A percentile compares a stretch with the other conserved stretches of the same genome.
Evolutionary conservation across 169 alveolate genomes (phyloP).

Genomic region (Plasmodium reichenowi): DNA sequence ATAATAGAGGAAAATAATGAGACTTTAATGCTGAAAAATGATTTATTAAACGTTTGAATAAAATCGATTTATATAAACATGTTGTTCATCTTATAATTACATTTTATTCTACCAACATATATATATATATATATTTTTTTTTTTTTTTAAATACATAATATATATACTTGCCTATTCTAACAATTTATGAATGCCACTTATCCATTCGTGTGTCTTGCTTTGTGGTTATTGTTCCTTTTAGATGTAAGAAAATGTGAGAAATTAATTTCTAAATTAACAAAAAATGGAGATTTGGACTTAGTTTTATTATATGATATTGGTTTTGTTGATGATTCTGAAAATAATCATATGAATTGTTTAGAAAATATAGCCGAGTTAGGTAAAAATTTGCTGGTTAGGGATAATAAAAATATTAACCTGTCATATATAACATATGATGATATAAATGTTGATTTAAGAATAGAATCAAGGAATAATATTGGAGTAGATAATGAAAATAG

Average conservation of each 20-base stretch:
- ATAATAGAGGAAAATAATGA: too few relatives aligned
- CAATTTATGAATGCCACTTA: not conserved
- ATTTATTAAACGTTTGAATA: too few relatives aligned
- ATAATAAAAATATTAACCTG: conserved; percentile 2
- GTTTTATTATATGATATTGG: conserved; percentile 38
- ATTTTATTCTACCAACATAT: too few relatives aligned
- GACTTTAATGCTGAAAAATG: too few relatives aligned
- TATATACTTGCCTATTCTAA: not conserved
- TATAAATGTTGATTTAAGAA: conserved; percentile 12
- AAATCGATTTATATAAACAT: too few relatives aligned
- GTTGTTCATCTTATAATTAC: too few relatives aligned
- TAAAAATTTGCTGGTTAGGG: conserved; percentile 15
- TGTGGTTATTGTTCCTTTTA: too few relatives aligned
- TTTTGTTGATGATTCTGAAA: not conserved
- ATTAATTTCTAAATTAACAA: conserved; percentile 30
- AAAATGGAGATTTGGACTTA: conserved; percentile 46
- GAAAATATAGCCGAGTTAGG: conserved; percentile 24
- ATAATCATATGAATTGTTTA: not conserved
- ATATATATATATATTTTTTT: conserved; percentile 6
- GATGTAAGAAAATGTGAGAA: not conserved
- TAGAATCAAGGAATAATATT: not conserved
- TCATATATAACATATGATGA: conserved; percentile 40
- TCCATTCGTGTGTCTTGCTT: too few relatives aligned
- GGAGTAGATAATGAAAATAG: not conserved
- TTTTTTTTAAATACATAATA: too few relatives aligned